These are phyloP conservation scores for Cynara cardunculus DNA, from an alignment of 129 eudicot genomes.

Conservation along the genomic window DNA sequence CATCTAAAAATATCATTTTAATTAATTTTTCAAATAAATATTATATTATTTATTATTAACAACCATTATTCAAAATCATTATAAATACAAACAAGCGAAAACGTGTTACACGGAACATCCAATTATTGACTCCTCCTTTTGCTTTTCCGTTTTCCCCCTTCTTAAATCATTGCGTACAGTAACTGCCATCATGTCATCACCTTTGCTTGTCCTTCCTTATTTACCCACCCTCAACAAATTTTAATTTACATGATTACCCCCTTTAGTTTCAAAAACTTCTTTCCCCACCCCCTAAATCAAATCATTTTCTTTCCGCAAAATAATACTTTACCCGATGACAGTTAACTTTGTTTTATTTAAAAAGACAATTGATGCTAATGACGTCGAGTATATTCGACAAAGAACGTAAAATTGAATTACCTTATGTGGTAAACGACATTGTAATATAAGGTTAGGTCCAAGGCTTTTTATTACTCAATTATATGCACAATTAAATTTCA, in stretches of 20 bases:
- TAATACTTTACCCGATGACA: too few relatives aligned
- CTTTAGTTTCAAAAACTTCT: not conserved
- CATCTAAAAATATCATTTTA: too few relatives aligned
- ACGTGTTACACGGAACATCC: slow-evolving; percentile 21
- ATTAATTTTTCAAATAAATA: too few relatives aligned
- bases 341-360: not conserved
- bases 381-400: not conserved
- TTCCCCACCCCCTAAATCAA: not conserved
- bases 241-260: not conserved
- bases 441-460: not conserved
- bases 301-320: not conserved
- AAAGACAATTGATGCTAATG: not conserved
- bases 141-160: slow-evolving; percentile 14
- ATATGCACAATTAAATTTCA: too few relatives aligned
- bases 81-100: not conserved
- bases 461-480: not conserved
- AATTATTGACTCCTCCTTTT: slow-evolving; percentile 8
- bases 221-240: not conserved
- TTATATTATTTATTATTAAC: too few relatives aligned
- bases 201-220: not conserved
- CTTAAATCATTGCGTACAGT: slow-evolving; percentile 20
- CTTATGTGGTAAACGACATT: not conserved
- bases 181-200: not conserved
- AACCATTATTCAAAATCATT: not conserved
- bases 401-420: too few relatives aligned